Base-by-base conservation (phyloP, 352 stramenopile species). In the Phytophthora sojae region DNA sequence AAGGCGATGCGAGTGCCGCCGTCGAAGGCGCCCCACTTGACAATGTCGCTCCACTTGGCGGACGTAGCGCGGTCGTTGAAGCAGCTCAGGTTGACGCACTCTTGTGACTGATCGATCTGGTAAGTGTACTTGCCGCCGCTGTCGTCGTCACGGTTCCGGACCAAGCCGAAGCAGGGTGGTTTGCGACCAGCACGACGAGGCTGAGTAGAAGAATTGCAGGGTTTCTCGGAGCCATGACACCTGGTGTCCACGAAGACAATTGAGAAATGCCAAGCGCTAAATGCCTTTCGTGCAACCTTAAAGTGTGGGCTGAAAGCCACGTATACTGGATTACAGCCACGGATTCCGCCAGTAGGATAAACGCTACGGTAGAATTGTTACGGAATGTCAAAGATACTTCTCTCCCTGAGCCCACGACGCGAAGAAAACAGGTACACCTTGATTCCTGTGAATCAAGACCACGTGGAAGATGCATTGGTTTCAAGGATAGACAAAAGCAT, bases 11-110 rank as follows among this genome's bases (percentile, higher is more conserved):
- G 60, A 6, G 68, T 44, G 12, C 55, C 57, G 4, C 54, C 61
- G 42, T 71, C 57, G 8, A 63, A 70, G 4, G 61, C 47, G 0
- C 49, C 71, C 55, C 51, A 69, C 11, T 61, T 63, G 21, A 70
- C 53, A 14, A 77, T 30, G 29, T 59, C 32, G 4, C n/a, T 64
- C 67, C 62, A 79, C 49, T 76, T 65, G 47, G 45, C 67, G 2
- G 71, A 79, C 0, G 57, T 64, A n/a, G 71, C 62, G 17, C 64
- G 65, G 47, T 79, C 44, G 17, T 79, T 61, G 57, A 70, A 79
- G 67, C 71, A 79, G 47, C 67, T 79, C 1, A 78, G 61, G 51
- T 77, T 77, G 44, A 75, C 61, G 45, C 71, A 78, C 19, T 68
- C 51, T 39, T 75, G 57, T 6, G 66, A 71, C 15, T 78, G 50